These are phyloP conservation scores for Thoreauomyces humboldtii DNA, from an alignment of 192 early-diverging fungal species.

Conservation along the genomic window DNA sequence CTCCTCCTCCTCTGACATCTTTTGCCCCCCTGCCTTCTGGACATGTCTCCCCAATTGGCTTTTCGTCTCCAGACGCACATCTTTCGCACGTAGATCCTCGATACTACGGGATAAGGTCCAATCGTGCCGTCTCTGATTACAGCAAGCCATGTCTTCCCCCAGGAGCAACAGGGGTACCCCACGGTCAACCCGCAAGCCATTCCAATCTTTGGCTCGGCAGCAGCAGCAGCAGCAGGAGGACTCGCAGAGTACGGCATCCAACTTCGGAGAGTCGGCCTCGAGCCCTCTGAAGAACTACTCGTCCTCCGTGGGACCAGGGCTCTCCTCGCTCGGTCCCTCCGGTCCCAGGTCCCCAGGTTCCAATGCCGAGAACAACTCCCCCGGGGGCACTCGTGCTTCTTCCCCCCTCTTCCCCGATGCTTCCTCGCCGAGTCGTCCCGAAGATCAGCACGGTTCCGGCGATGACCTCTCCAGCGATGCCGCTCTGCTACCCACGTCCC, in stretches of 20 bases:
- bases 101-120: too few relatives aligned
- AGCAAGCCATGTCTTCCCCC: too few relatives aligned
- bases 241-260: slow-evolving; percentile 21
- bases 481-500: not conserved
- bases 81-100: too few relatives aligned
- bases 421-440: not conserved
- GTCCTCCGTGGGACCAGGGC: slow-evolving; percentile 1
- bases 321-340: not conserved
- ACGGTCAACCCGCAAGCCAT: too few relatives aligned
- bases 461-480: not conserved
- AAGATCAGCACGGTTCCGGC: not conserved
- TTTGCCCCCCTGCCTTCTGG: too few relatives aligned
- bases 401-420: not conserved
- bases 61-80: too few relatives aligned
- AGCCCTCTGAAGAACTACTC: slow-evolving; percentile 13
- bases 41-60: too few relatives aligned
- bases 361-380: not conserved
- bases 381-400: not conserved
- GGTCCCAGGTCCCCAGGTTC: not conserved
- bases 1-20: too few relatives aligned
- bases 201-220: too few relatives aligned
- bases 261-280: slow-evolving; percentile 20
- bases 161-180: too few relatives aligned
- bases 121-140: too few relatives aligned
- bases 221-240: slow-evolving; percentile 19